Evolutionary conservation across 2,329 filamentous ascomycete species (phyloP).

Genomic region (Penicillium sp.): DNA sequence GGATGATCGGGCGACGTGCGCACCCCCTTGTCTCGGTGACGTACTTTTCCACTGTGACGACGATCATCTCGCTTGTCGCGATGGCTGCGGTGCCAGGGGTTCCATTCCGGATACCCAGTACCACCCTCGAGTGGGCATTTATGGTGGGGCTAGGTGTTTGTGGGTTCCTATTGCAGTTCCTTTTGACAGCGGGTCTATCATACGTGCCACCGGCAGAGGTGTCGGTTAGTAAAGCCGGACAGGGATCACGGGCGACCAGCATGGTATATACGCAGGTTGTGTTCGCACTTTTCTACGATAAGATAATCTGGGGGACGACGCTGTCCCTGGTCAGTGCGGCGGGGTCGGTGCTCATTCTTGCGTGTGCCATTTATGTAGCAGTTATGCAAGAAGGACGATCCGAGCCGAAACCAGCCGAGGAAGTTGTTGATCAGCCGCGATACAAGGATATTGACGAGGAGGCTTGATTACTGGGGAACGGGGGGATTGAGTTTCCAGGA

Average conservation of each 20-base stretch:
- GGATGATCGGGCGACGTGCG: constrained; percentile 75
- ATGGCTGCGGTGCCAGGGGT: constrained; percentile 59
- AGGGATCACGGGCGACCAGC: constrained; percentile 56
- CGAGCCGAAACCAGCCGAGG: not conserved
- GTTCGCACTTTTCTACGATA: constrained; percentile 65
- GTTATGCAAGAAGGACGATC: constrained; percentile 47
- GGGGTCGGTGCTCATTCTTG: constrained; percentile 64
- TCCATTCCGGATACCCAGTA: constrained; percentile 57
- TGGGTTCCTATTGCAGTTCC: constrained; percentile 82
- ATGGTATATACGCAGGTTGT: constrained; percentile 72
- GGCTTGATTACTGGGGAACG: not conserved
- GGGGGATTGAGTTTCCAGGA: not conserved
- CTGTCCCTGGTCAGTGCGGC: constrained; percentile 59
- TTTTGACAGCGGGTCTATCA: constrained; percentile 74
- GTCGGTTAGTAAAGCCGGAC: constrained; percentile 7
- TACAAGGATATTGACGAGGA: constrained; percentile 13
- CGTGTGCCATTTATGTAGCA: constrained; percentile 64
- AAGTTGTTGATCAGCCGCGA: not conserved
- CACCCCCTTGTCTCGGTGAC: constrained; percentile 84
- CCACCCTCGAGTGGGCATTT: constrained; percentile 62
- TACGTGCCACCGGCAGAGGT: constrained; percentile 60
- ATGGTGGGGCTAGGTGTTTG: constrained; percentile 67
- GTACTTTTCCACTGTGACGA: constrained; percentile 74
- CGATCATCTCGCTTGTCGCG: constrained; percentile 62
- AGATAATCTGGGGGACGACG: constrained; percentile 61